Evolutionary conservation across 2,329 filamentous ascomycete genomes (phyloP).

Genomic region (Epichloe coenophiala): DNA sequence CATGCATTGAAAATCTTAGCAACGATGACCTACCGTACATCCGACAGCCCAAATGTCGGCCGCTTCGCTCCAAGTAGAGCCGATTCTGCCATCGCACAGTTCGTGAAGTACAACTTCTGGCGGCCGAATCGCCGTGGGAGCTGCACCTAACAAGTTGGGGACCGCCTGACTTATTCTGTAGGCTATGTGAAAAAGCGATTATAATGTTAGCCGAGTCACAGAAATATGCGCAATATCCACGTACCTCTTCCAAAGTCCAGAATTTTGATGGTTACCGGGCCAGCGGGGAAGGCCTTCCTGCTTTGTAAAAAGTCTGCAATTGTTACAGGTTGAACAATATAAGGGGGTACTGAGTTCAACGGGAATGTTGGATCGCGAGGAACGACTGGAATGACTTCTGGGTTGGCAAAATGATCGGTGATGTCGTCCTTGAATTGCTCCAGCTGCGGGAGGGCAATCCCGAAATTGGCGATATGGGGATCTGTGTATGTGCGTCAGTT

Average conservation of each 20-base stretch:
- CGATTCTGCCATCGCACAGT: neutral
- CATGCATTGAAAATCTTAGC: neutral
- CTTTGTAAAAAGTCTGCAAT: neutral
- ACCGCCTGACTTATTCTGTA: neutral
- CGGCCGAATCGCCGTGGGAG: too few species aligned
- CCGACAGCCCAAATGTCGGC: neutral
- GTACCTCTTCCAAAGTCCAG: slow-evolving; percentile 1
- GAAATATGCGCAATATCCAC: neutral
- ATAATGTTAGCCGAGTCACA: neutral
- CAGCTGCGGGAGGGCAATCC: neutral
- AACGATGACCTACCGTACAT: neutral
- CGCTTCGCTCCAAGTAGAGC: neutral
- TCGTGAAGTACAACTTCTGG: too few species aligned
- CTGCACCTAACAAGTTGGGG: too few species aligned
- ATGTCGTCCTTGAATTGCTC: too few species aligned
- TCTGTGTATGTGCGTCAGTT: neutral
- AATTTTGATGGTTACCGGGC: neutral
- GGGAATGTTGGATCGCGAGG: neutral
- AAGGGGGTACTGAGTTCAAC: neutral
- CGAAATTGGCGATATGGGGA: neutral
- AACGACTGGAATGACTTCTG: neutral
- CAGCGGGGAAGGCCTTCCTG: neutral
- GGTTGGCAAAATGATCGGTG: too few species aligned
- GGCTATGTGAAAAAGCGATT: neutral
- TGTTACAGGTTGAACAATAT: neutral